Evolutionary conservation across 495 filamentous ascomycete genomes (phyloP), one percentile per base, ranked within the genome.

Genomic region (Hyaloscypha bicolor): DNA sequence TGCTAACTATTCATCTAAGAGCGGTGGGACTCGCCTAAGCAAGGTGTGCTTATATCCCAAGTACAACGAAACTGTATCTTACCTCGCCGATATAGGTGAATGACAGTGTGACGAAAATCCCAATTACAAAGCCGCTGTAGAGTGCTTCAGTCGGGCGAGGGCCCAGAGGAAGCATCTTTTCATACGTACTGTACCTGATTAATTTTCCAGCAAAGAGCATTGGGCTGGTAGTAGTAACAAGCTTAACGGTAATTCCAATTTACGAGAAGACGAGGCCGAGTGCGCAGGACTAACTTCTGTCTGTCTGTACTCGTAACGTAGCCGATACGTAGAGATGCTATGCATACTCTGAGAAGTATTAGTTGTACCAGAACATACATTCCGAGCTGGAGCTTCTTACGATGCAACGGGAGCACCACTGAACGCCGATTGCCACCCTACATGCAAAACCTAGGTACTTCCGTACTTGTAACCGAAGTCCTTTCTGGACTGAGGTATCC

Each of bases 131-230:
- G 2, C 76, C 76, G 65, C 33, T 37, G 9, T 37, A 9, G 4
- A 9, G 9, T 37, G 33, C 4, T 37, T 37, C 9, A 5, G 9
- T 37, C 9, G 9, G 33, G 9, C n/a, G 33, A 9, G 33, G 33
- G 33, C 4, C 33, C 33, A 9, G 33, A 37, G 9, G 5, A 9
- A 37, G 33, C 33, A 37, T n/a, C n/a, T n/a, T n/a, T n/a, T n/a
- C n/a, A n/a, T n/a, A n/a, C n/a, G n/a, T n/a, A n/a, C n/a, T 37
- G 9, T 37, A 37, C 33, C 75, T 76, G 30, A 78, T 29, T 31
- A 78, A 73, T 62, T 78, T 78, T 8, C 76, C 75, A 33, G 66
- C 69, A 37, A 76, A 78, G 63, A 78, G 76, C 57, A 78, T 60
- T n/a, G 69, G 58, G 35, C 70, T 72, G 3, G 72, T 76, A 0